phyloP scores from a whole-genome alignment of 2,329 filamentous ascomycete species.

The Penicillium sp. region DNA sequence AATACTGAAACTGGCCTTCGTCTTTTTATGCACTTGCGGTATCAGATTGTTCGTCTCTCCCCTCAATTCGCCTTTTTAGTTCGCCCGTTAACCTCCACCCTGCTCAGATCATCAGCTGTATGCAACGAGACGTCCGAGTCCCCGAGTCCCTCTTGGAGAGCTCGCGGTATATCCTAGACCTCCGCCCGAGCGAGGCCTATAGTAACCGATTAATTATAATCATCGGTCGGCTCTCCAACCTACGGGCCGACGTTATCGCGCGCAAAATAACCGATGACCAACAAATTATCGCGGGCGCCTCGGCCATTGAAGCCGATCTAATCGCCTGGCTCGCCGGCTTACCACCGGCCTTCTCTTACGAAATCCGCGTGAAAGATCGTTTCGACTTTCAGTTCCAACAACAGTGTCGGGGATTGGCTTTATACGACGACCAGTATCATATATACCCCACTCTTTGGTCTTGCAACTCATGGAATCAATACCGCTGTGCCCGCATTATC shows the following conservation, averaged over 20 bases:
- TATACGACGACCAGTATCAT: slow-evolving; percentile 56
- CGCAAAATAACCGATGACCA: slow-evolving; percentile 24
- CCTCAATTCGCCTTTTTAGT: background rate
- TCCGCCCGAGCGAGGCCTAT: slow-evolving; percentile 30
- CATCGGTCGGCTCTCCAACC: slow-evolving; percentile 31
- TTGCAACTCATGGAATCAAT: slow-evolving; percentile 60
- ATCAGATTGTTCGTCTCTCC: slow-evolving; percentile 52
- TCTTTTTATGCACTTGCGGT: slow-evolving; percentile 57
- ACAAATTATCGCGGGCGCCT: slow-evolving; percentile 33
- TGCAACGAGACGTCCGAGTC: slow-evolving; percentile 33
- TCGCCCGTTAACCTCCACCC: slow-evolving; percentile 2
- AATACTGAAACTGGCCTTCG: slow-evolving; percentile 49
- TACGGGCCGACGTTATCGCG: slow-evolving; percentile 34
- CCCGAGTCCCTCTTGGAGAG: slow-evolving; percentile 35
- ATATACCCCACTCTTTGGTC: slow-evolving; percentile 56
- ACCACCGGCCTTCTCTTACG: slow-evolving; percentile 30
- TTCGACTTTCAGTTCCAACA: slow-evolving; percentile 38
- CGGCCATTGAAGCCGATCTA: slow-evolving; percentile 36
- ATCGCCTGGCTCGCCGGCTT: slow-evolving; percentile 31
- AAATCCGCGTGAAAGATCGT: slow-evolving; percentile 22
- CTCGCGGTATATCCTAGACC: slow-evolving; percentile 29
- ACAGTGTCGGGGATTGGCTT: slow-evolving; percentile 24
- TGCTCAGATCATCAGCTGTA: slow-evolving; percentile 36
- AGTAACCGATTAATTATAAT: slow-evolving; percentile 32
- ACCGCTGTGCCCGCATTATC: slow-evolving; percentile 59